phyloP scores from a whole-genome alignment of 768 basidiomycete species.

The Tricholoma sp. region DNA sequence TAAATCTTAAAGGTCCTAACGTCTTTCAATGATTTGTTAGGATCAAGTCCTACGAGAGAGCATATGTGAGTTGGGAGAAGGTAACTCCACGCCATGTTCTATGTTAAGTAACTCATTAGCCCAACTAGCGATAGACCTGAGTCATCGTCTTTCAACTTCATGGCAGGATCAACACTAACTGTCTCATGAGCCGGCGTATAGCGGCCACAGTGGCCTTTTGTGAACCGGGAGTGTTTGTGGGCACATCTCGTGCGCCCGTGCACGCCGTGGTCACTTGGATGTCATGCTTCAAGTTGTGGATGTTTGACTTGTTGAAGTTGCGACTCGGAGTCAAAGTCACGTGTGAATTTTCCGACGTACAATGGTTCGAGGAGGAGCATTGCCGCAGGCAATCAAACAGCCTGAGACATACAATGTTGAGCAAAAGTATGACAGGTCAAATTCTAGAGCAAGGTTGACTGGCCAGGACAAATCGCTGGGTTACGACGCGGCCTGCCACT shows the following conservation, averaged over 20 bases:
- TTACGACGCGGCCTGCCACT: no score
- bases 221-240: not conserved
- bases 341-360: no score
- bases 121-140: not conserved
- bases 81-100: conserved; percentile 16
- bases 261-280: not conserved
- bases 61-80: conserved; percentile 17
- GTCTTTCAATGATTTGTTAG: conserved; percentile 6
- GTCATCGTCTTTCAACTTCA: not conserved
- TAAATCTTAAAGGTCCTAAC: conserved; percentile 15
- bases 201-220: not conserved
- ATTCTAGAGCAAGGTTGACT: no score
- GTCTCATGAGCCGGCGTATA: not conserved
- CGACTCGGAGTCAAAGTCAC: no score
- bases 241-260: not conserved
- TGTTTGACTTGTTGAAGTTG: not conserved
- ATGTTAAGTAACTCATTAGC: not conserved
- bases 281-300: conserved; percentile 1
- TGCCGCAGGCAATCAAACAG: no score
- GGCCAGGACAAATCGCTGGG: no score
- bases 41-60: conserved; percentile 14
- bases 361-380: no score
- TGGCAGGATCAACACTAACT: not conserved
- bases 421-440: no score
- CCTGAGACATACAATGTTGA: no score